Conservation (phyloP, 2,329 filamentous ascomycete genomes). For the Fusarium succisae region DNA sequence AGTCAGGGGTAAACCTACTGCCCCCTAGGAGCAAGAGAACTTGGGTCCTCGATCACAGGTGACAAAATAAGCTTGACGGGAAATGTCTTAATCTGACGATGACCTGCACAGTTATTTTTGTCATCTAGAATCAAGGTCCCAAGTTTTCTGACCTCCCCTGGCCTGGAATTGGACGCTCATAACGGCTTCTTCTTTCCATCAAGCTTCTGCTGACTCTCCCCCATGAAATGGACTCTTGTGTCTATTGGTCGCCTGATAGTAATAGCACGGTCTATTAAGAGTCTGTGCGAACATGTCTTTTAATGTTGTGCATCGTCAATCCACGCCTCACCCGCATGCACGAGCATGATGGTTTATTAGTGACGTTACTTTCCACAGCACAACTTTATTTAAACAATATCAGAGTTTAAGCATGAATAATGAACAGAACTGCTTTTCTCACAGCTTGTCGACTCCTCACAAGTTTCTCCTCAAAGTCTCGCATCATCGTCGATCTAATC, state of each 20-base stretch:
- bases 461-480: neutral
- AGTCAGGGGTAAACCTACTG: constrained; percentile 33
- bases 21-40: neutral
- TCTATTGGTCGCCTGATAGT: neutral
- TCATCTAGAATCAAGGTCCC: neutral
- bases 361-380: constrained; percentile 4
- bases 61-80: neutral
- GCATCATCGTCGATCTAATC: constrained; percentile 23
- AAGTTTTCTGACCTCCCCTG: neutral
- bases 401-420: neutral
- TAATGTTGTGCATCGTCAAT: constrained; percentile 37
- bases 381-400: neutral
- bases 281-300: constrained; percentile 28
- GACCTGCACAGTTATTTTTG: neutral
- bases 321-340: constrained; percentile 35
- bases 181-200: constrained; percentile 26
- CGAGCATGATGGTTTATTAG: constrained; percentile 5
- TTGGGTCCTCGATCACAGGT: neutral
- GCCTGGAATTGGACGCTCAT: neutral
- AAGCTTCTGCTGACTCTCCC: constrained; percentile 26
- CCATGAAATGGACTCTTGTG: neutral
- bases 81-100: fast-evolving
- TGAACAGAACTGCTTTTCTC: neutral
- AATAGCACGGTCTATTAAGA: constrained; percentile 25
- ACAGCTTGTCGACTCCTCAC: neutral